phyloP scores from a whole-genome alignment of 768 basidiomycete genomes.

The Lactarius trivialis region DNA sequence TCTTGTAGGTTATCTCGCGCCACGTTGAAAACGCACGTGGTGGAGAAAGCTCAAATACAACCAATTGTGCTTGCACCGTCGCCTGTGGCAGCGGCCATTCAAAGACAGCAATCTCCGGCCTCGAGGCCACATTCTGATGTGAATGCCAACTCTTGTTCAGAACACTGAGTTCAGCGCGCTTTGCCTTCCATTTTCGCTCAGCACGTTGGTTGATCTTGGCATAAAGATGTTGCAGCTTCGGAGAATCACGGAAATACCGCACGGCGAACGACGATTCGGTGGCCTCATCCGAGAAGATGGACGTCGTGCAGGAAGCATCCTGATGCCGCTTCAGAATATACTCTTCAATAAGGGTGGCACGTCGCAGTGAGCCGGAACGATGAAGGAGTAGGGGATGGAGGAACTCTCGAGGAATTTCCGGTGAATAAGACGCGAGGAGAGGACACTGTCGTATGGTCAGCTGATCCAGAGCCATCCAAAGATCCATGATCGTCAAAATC shows the following conservation, averaged over 20 bases:
- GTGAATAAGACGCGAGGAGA: neutral
- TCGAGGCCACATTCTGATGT: neutral
- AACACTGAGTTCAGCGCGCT: neutral
- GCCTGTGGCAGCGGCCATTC: neutral
- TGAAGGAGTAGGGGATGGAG: neutral
- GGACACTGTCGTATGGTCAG: neutral
- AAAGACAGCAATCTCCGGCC: neutral
- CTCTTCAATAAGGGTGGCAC: neutral
- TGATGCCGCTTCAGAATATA: neutral
- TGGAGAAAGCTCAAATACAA: neutral
- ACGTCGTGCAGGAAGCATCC: neutral
- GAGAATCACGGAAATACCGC: neutral
- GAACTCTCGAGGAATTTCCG: neutral
- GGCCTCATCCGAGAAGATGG: neutral
- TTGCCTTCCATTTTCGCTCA: neutral
- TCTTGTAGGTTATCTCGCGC: neutral
- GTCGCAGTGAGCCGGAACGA: neutral
- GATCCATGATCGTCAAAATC: neutral
- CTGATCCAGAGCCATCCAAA: neutral
- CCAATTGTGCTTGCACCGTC: neutral
- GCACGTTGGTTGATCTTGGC: neutral
- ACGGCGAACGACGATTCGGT: neutral
- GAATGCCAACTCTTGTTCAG: neutral
- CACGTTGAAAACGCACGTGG: neutral
- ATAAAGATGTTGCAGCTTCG: neutral